Base-by-base conservation (phyloP, 2,329 filamentous ascomycete genomes). In the Aspergillus persii region DNA sequence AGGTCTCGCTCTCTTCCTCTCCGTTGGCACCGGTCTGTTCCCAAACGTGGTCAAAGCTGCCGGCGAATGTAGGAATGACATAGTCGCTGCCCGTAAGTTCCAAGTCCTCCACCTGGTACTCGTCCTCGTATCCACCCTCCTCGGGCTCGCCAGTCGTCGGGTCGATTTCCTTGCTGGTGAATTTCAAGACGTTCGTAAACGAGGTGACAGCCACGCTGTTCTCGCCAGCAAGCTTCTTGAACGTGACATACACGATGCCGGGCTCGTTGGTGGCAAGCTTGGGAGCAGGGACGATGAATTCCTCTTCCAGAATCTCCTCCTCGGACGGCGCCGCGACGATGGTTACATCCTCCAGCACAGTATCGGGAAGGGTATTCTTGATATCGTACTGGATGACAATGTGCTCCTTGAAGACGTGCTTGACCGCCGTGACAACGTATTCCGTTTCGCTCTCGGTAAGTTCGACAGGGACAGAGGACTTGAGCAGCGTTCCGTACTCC, bases 321-420 rank as follows among this genome's bases (percentile, higher is more conserved):
- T 96, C 90, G 1, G 87, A 81, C 4, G 93, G 91, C 0, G 89
- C 89, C 31, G 90, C 90, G 18, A 93, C 84, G 44, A 96, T 86
- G 0, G 91, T 92, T 15, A 96, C 92, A 63, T 96, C 91, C 74
- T 96, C 92, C 36, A 98, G 83, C 30, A 99, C 86, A 15, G 92
- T 96, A 61, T 93, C 91, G 11, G 91, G 89, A 9, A 99, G 83
- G 2, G 95, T 99, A 81, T 99, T 99, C 84, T 96, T 98, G 76
- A 99, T 88, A 73, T 98, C 91, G 76, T 95, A 99, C 73, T 99
- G 95, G 56, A 99, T 81, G 36, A 99, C 94, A 71, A 99, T 83
- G 72, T 98, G 91, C 74, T 96, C 91, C 80, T 96, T 96, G 87
- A 97, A 99, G 70, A 99, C 87, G 74, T 99, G 95, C 82, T 99